phyloP scores from a whole-genome alignment of 306 rosid species.

The Cucurbita pepo region DNA sequence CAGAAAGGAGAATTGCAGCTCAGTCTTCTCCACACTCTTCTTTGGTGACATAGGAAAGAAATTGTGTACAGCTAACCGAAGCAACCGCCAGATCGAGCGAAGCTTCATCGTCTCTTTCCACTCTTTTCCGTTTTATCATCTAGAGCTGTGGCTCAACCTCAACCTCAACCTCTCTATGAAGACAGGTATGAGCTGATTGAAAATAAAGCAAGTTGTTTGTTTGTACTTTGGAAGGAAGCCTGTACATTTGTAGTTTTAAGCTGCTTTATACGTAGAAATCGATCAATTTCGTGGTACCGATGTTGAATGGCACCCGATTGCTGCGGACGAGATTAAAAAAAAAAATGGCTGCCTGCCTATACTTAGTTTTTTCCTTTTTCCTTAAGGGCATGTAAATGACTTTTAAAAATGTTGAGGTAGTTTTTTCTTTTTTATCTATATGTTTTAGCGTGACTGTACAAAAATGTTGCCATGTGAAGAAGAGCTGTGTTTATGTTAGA shows the following conservation, averaged over 20 bases:
- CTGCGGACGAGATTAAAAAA: constrained; percentile 33
- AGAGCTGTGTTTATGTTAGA: constrained; percentile 47
- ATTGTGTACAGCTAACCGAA: constrained; percentile 93
- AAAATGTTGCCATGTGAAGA: constrained; percentile 39
- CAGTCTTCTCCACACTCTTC: constrained; percentile 71
- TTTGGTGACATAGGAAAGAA: constrained; percentile 38
- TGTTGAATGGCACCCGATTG: constrained; percentile 23
- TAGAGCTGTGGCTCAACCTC: constrained; percentile 20
- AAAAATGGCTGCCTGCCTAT: constrained; percentile 23
- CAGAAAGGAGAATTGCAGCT: constrained; percentile 96
- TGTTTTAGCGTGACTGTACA: constrained; percentile 49
- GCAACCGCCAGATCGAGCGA: constrained; percentile 28
- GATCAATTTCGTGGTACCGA: background rate
- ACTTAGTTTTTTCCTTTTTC: constrained; percentile 14
- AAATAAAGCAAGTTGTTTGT: constrained; percentile 37
- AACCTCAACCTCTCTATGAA: constrained; percentile 16
- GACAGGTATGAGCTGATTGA: constrained; percentile 30
- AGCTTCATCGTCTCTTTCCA: constrained; percentile 23
- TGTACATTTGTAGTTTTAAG: constrained; percentile 82
- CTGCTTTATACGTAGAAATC: constrained; percentile 60
- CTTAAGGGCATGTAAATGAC: constrained; percentile 14
- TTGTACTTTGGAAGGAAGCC: constrained; percentile 44
- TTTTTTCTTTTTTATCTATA: constrained; percentile 5
- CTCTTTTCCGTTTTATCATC: constrained; percentile 16
- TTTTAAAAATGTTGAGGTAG: constrained; percentile 48